Base-by-base conservation (phyloP, 2,329 filamentous ascomycete genomes). In the Hirsutella rhossiliensis region DNA sequence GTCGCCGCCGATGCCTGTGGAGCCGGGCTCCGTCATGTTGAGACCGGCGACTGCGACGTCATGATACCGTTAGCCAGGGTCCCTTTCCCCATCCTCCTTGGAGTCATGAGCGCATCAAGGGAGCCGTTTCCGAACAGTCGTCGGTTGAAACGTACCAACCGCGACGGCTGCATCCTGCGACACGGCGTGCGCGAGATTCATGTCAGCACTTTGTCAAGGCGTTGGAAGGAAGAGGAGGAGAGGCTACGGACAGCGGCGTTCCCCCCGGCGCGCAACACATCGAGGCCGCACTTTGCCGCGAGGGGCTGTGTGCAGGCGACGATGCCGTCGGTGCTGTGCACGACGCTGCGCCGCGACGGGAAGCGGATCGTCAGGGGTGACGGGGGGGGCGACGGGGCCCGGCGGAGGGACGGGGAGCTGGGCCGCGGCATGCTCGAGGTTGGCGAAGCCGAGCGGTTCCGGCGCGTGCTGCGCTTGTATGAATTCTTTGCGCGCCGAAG, bases 1-100 rank as follows among this genome's bases (percentile, higher is more conserved):
- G 65, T 98, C 92, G 49, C 92, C 92, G 45, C 92, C 92, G 47
- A 98, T 96, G 36, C 92, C 92, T 1, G 92, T 97, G 6, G 85
- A 92, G 47, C 81, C 80, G 8, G 92, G 92, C 60, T 98, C 92
- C 0, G 90, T 95, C 58, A 97, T 77, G 64, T 96, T 97, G 45
- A 98, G 72, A 5, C 81, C 88, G 29, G 92, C 92, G 38, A 92
- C 90, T 87, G 46, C 19, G 18, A 6, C 5, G 23, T 6, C 4
- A 6, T 12, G 12, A 6, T 15, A 8, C 8, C 15, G 19, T 39
- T 23, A 37, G 34, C n/a, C 17, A 17, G 13, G 31, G 31, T 8
- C 8, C 8, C 13, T 13, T 13, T 13, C 11, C 19, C 12, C 11
- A 38, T 18, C 4, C 17, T 4, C 18, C 12, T 9, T 6, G 5